phyloP scores from a whole-genome alignment of 495 filamentous ascomycete species.

The Lasiosphaeriaceae sp. region DNA sequence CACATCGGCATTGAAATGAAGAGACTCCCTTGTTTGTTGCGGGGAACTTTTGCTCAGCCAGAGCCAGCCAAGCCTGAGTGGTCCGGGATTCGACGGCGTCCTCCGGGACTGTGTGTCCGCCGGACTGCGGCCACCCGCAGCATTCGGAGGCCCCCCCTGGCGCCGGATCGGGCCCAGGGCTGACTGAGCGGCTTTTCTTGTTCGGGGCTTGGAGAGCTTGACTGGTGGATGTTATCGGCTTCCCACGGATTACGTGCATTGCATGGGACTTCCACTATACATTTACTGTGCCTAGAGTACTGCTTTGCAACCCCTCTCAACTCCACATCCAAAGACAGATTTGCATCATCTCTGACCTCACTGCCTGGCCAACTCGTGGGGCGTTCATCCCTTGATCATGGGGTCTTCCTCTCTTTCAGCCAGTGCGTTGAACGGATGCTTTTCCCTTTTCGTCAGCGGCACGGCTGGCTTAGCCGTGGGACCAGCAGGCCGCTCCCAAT shows the following conservation, averaged over 20 bases:
- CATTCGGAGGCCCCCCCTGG: constrained; percentile 4
- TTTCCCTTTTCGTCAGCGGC: background rate
- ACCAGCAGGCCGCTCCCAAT: background rate
- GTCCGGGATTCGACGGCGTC: constrained; percentile 3
- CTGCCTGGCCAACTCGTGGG: background rate
- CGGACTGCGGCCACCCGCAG: background rate
- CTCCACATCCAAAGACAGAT: no score
- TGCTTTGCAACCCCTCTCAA: no score
- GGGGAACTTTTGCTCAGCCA: background rate
- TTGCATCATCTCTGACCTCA: background rate
- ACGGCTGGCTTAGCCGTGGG: constrained; percentile 6
- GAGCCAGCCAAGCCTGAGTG: background rate
- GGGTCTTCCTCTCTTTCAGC: background rate
- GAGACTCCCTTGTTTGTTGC: background rate
- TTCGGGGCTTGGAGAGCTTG: background rate
- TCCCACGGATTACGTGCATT: background rate
- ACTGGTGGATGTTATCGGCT: background rate
- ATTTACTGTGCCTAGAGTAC: no score
- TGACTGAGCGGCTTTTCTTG: background rate
- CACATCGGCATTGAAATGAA: background rate
- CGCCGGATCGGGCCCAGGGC: constrained; percentile 1
- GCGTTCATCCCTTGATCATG: background rate
- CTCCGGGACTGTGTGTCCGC: background rate
- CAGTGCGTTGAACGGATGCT: background rate
- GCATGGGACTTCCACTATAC: no score